These are phyloP conservation scores for Colletotrichum sp. DNA, from an alignment of 2,329 filamentous ascomycete species.

Conservation along the genomic window DNA sequence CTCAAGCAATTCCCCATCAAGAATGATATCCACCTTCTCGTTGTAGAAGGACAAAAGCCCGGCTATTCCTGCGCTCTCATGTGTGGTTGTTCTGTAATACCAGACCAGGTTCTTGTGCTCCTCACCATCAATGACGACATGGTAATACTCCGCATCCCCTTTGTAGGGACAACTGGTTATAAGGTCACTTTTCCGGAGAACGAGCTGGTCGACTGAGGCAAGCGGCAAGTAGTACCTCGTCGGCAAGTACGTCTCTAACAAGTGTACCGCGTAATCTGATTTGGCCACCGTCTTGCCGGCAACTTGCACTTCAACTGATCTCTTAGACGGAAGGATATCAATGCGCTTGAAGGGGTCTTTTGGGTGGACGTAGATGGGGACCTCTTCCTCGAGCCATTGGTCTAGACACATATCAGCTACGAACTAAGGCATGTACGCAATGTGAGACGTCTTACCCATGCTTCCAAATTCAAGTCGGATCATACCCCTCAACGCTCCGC, in stretches of 20 bases:
- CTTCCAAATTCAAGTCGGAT: conserved; percentile 39
- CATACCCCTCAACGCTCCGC: conserved; percentile 33
- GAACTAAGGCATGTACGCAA: fast-evolving
- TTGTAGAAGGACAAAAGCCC: conserved; percentile 70
- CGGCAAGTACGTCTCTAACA: conserved; percentile 66
- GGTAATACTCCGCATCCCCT: conserved; percentile 67
- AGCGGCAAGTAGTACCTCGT: conserved; percentile 64
- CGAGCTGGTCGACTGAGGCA: conserved; percentile 48
- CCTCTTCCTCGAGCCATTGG: conserved; percentile 60
- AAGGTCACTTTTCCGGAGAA: conserved; percentile 55
- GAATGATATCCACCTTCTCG: conserved; percentile 68
- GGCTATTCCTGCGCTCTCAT: conserved; percentile 60
- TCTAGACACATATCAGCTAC: conserved; percentile 24
- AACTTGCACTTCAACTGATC: conserved; percentile 55
- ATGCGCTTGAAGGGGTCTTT: conserved; percentile 72
- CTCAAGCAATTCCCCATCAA: conserved; percentile 52
- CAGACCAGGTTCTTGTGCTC: conserved; percentile 60
- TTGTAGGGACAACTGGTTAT: conserved; percentile 71
- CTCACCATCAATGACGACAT: conserved; percentile 52
- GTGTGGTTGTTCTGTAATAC: conserved; percentile 64
- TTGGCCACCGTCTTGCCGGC: conserved; percentile 52
- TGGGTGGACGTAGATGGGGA: conserved; percentile 64
- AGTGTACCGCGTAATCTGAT: conserved; percentile 51
- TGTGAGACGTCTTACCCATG: conserved; percentile 30
- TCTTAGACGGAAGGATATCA: conserved; percentile 62